A percentile compares a stretch with the other conserved stretches of the same genome.
phyloP scores from a whole-genome alignment of 2,329 filamentous ascomycete genomes.

The Graphiopsis chlorocephala region DNA sequence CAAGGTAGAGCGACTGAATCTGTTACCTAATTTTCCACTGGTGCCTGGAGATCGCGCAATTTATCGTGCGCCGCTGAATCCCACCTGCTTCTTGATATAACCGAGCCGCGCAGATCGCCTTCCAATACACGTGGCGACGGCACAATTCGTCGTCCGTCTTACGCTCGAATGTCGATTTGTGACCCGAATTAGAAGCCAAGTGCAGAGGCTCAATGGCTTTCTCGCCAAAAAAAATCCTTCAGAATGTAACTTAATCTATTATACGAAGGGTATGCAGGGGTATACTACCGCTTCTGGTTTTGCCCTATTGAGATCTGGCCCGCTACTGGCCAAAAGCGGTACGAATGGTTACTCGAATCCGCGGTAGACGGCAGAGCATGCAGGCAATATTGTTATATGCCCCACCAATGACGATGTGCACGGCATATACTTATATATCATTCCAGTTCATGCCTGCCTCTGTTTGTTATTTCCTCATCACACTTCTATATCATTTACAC shows the following conservation, averaged over 20 bases:
- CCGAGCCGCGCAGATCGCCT: not conserved
- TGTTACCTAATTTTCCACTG: not conserved
- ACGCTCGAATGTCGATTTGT: not conserved
- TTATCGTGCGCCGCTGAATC: not conserved
- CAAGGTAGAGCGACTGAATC: not conserved
- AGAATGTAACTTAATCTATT: not conserved
- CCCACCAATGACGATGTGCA: not conserved
- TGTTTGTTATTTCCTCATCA: not conserved
- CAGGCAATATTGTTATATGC: not conserved
- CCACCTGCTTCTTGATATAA: not conserved
- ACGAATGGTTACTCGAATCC: not conserved
- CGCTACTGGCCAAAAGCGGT: not conserved
- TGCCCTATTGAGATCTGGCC: not conserved
- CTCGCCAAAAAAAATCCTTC: not conserved
- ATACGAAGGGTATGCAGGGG: not conserved
- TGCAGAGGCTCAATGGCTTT: not conserved
- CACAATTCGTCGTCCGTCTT: not conserved
- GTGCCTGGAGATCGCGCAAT: not conserved
- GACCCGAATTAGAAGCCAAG: not conserved
- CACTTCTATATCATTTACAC: not conserved
- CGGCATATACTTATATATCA: not conserved
- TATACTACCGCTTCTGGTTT: not conserved
- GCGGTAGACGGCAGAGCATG: not conserved
- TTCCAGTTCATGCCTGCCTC: not conserved
- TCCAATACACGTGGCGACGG: not conserved